Base-by-base conservation (phyloP, 2,329 filamentous ascomycete genomes). In the Paecilomyces sp. region DNA sequence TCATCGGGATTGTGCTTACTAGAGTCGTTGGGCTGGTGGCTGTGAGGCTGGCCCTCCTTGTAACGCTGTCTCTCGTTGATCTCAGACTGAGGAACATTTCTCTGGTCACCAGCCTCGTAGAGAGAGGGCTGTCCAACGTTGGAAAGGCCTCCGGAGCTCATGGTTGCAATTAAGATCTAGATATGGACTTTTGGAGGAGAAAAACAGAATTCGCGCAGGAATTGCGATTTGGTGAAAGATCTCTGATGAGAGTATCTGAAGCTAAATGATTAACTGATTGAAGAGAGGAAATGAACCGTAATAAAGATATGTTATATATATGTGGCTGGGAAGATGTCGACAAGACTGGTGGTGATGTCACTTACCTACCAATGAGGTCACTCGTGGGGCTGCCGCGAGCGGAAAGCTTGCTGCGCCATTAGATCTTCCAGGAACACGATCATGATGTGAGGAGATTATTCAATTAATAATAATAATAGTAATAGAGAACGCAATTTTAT, bases 71-170 rank as follows among this genome's bases (percentile, higher is more conserved):
- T 78, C 68, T 85, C 79, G 53, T 76, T 70, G 57, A 79, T 64
- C 62, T 82, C 77, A 1, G 83, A 80, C 61, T 83, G 71, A 62
- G 84, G 82, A 62, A 76, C 72, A 72, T 86, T 91, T 68, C 84
- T 83, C 81, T 94, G 90, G 76, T 94, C 90, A 60, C 86, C 88
- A 60, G 82, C 87, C 77, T 92, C 88, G 77, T 94, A 92, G 72
- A 91, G 77, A 62, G 76, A 73, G 63, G 76, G 68, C 72, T 79
- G 82, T 66, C 90, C 90, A 71, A 93, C 88, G 71, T 80, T 88
- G 60, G 88, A 90, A 59, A 74, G 77, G 68, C 78, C 77, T 67
- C 77, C 79, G 30, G 62, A 60, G 63, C 30, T 54, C 80, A 83
- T 82, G 66, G 58, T 80, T 56, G 51, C 28, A n/a, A 53, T 53